phyloP scores from a whole-genome alignment of 1,139 yeast genomes.

The Geotrichum fermentans region DNA sequence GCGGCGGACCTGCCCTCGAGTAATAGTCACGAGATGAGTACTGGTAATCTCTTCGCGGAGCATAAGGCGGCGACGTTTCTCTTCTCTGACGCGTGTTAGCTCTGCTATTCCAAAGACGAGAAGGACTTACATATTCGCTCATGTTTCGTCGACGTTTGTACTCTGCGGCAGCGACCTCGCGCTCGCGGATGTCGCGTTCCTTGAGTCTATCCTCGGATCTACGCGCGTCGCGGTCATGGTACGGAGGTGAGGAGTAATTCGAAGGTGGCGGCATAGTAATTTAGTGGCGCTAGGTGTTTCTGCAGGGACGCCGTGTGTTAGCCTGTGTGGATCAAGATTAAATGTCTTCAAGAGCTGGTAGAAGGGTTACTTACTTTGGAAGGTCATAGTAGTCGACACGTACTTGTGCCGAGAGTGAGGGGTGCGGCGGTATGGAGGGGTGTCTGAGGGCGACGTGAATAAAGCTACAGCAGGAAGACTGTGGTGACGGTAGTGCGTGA shows the following conservation, averaged over 20 bases:
- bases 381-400: too few relatives aligned
- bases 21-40: constrained; percentile 2
- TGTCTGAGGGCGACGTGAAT: too few relatives aligned
- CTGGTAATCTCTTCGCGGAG: constrained; percentile 9
- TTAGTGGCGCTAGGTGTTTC: too few relatives aligned
- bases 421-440: too few relatives aligned
- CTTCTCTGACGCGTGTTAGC: background rate
- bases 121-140: constrained; percentile 15
- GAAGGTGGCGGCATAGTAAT: constrained; percentile 3
- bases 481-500: too few relatives aligned
- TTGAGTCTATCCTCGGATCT: constrained; percentile 3
- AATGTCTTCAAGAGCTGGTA: too few relatives aligned
- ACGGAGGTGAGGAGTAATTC: background rate
- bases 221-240: constrained; percentile 5
- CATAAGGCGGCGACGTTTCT: constrained; percentile 7
- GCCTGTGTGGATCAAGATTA: too few relatives aligned
- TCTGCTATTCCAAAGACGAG: background rate
- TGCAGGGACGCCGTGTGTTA: too few relatives aligned
- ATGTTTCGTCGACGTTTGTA: constrained; percentile 31
- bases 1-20: constrained; percentile 10
- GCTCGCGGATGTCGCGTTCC: constrained; percentile 17
- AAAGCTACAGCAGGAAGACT: too few relatives aligned
- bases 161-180: constrained; percentile 22
- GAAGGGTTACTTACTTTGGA: too few relatives aligned
- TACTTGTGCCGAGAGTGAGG: too few relatives aligned